Evolutionary conservation across 441 rosid species (phyloP).

Genomic region (Bruguiera hainesii): DNA sequence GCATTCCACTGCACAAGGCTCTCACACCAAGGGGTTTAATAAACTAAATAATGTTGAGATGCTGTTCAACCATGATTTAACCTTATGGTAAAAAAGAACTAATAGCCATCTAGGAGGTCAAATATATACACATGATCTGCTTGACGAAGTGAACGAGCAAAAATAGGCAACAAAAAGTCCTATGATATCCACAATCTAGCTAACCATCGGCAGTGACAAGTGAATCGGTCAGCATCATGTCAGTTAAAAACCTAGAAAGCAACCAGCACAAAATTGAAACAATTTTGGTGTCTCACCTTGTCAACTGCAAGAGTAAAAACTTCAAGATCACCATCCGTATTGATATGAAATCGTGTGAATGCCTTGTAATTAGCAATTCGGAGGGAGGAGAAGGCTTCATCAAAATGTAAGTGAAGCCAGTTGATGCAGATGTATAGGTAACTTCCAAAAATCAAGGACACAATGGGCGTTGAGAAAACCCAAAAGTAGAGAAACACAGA

Average conservation of each 20-base stretch:
- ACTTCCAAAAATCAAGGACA: slow-evolving; percentile 93
- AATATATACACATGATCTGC: too few relatives aligned
- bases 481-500: slow-evolving; percentile 96
- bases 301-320: slow-evolving; percentile 96
- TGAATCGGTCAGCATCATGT: background rate
- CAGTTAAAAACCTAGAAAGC: background rate
- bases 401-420: slow-evolving; percentile 97
- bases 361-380: slow-evolving; percentile 98
- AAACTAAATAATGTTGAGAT: too few relatives aligned
- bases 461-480: slow-evolving; percentile 97
- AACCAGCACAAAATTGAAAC: background rate
- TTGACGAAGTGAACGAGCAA: too few relatives aligned
- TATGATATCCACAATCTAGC: too few relatives aligned
- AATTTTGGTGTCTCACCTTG: slow-evolving; percentile 49
- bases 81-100: too few relatives aligned
- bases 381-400: slow-evolving; percentile 97
- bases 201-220: background rate
- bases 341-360: slow-evolving; percentile 86
- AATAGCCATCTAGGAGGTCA: too few relatives aligned
- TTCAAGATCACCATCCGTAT: slow-evolving; percentile 68
- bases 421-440: slow-evolving; percentile 94
- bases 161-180: too few relatives aligned
- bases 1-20: too few relatives aligned
- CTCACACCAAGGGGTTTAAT: too few relatives aligned
- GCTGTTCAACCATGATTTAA: too few relatives aligned